These are phyloP conservation scores for Beauveria australis DNA, from an alignment of 2,329 filamentous ascomycete species.

Conservation along the genomic window DNA sequence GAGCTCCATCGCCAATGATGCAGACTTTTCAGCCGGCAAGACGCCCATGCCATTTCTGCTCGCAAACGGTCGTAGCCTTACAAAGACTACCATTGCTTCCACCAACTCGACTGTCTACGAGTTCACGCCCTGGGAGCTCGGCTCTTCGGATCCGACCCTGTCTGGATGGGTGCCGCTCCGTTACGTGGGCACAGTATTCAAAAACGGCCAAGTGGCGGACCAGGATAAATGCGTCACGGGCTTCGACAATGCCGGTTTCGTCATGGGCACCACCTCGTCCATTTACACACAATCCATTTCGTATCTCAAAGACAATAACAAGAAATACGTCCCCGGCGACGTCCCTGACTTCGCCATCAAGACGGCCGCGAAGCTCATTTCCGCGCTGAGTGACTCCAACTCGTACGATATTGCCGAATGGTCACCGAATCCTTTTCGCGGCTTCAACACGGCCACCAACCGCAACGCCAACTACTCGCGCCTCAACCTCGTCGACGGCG, in stretches of 20 bases:
- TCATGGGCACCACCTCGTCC: conserved; percentile 80
- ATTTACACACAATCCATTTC: conserved; percentile 76
- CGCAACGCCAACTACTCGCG: conserved; percentile 41
- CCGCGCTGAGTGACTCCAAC: conserved; percentile 40
- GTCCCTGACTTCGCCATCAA: conserved; percentile 42
- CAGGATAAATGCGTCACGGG: conserved; percentile 61
- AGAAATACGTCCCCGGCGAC: conserved; percentile 20
- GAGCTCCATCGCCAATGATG: conserved; percentile 51
- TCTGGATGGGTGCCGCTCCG: conserved; percentile 63
- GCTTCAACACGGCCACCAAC: conserved; percentile 53
- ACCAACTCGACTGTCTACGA: conserved; percentile 70
- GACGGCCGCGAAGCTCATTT: conserved; percentile 44
- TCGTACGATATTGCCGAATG: conserved; percentile 68
- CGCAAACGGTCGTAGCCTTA: conserved; percentile 57
- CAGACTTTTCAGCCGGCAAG: conserved; percentile 53
- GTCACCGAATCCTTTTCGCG: conserved; percentile 65
- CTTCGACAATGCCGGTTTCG: conserved; percentile 73
- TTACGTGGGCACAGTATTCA: conserved; percentile 68
- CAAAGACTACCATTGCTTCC: conserved; percentile 42
- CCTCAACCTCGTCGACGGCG: conserved; percentile 70
- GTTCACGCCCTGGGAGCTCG: conserved; percentile 73
- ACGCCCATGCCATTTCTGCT: conserved; percentile 69
- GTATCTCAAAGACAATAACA: conserved; percentile 35
- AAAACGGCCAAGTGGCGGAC: conserved; percentile 47
- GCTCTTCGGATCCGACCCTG: conserved; percentile 65